A percentile compares a stretch with the other conserved stretches of the same genome.
Conservation (phyloP, 108 stramenopile species). For the Stephanodiscus triporus region DNA sequence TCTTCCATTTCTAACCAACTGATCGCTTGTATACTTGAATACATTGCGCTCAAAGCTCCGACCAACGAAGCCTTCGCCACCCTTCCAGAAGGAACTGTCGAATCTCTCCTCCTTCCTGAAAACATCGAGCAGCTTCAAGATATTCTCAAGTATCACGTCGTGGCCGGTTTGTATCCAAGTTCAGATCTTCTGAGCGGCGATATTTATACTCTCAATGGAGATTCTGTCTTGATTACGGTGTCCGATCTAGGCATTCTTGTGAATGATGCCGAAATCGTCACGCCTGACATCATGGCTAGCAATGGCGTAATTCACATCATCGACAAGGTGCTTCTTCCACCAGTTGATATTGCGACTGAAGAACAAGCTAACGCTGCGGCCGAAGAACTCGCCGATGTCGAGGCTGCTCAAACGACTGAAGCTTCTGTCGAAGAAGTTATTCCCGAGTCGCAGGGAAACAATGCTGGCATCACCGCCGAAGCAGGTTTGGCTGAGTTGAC, state of each 20-base stretch:
- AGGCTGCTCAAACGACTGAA: too few relatives aligned
- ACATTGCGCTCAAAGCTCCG: conserved; percentile 34
- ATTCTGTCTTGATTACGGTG: background rate
- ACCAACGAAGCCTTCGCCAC: conserved; percentile 56
- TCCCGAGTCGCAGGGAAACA: too few relatives aligned
- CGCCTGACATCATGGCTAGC: conserved; percentile 42
- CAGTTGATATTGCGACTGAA: background rate
- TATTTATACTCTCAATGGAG: conserved; percentile 15
- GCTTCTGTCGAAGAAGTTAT: too few relatives aligned
- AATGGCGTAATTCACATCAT: conserved; percentile 64
- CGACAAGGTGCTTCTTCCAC: conserved; percentile 51
- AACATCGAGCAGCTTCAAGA: conserved; percentile 10
- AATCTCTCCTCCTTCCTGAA: conserved; percentile 21
- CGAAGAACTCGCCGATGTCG: too few relatives aligned
- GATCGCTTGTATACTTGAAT: too few relatives aligned
- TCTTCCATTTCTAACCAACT: too few relatives aligned
- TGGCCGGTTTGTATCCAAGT: conserved; percentile 16
- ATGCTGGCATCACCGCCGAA: too few relatives aligned
- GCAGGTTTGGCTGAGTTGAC: too few relatives aligned
- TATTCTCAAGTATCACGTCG: conserved; percentile 48
- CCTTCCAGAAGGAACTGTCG: conserved; percentile 35
- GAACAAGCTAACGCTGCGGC: too few relatives aligned
- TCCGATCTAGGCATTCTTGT: conserved; percentile 19
- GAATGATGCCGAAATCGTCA: conserved; percentile 36
- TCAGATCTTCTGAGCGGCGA: background rate